Evolutionary conservation across 1,139 yeast genomes (phyloP).

Genomic region (Geotrichum klebahnii): DNA sequence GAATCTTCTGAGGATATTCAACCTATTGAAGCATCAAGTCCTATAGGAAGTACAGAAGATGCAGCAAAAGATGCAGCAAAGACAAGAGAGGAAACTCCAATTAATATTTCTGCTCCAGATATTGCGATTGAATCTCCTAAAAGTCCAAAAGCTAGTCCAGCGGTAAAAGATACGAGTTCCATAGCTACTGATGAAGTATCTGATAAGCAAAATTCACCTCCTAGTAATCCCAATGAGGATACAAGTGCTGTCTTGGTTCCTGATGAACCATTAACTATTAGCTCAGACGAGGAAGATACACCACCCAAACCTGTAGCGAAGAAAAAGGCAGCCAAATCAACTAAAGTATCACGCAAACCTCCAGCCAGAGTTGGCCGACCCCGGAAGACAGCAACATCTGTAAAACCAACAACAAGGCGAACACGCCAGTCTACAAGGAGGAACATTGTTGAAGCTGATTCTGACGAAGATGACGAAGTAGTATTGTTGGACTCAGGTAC

Average conservation of each 20-base stretch:
- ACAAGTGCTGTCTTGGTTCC: background rate
- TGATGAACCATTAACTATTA: too few relatives aligned
- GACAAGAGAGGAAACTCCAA: background rate
- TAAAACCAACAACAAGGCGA: background rate
- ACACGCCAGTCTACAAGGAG: background rate
- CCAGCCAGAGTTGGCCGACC: background rate
- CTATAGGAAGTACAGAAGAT: background rate
- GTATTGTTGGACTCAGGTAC: background rate
- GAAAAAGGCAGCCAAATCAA: too few relatives aligned
- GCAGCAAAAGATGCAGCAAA: background rate
- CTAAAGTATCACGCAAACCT: background rate
- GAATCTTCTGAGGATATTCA: background rate
- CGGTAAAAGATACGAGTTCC: background rate
- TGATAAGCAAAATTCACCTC: background rate
- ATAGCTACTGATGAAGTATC: background rate
- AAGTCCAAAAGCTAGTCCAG: too few relatives aligned
- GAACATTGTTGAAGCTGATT: background rate
- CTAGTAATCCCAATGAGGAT: too few relatives aligned
- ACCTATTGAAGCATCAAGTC: background rate
- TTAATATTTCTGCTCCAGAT: background rate
- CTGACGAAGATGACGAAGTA: conserved; percentile 8
- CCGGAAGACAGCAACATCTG: background rate
- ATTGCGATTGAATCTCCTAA: background rate
- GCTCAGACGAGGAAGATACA: too few relatives aligned
- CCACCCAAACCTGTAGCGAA: too few relatives aligned